Evolutionary conservation across 192 early-diverging fungal genomes (phyloP), one percentile per base, ranked within the genome.

Genomic region (Jimgerdemannia flammicorona): DNA sequence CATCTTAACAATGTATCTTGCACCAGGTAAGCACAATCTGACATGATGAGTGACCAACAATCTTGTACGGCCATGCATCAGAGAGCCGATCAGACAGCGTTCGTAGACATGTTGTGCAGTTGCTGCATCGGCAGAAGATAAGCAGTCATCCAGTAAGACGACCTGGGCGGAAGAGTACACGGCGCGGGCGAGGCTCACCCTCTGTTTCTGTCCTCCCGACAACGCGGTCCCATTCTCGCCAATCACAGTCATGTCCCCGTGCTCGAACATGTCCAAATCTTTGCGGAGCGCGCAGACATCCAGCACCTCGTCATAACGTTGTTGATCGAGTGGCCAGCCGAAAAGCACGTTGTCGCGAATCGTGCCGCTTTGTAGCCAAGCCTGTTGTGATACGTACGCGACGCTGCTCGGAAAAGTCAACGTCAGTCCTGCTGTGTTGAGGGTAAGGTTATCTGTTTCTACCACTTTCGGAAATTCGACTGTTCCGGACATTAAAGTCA

Each of bases 31-130:
- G 59, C 90, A 91, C 18, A 88, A 77, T 3, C 85, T 67, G 17
- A 92, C 87, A 69, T 93, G 90, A 76, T 97, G 97, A 0, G 95
- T 95, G 42, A 97, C 95, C 14, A 98, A 85, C 10, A 98, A 78
- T 18, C 91, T 79, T 4, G 97, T 97, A 8, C 94, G 86, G 44
- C 87, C 88, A 3, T 75, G 79, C 87, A 98, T 87, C 39, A 95
- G 79, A 6, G 78, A 74, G 39, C 78, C 78, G 40, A 75, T 77
- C 93, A 98, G 74, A 72, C 93, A 94, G 64, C 90, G 79, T 9
- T 86, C 80, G 43, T 95, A 86, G n/a, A 98, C 85, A 72, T 93
- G 92, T 39, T 90, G 87, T n/a, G 90, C 95, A 18, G 96, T 97
- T 44, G 95, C 94, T 6, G 94, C 91, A 79, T 96, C 93, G 0